These are phyloP conservation scores for Aspergillus aculeatus DNA, from an alignment of 2,329 filamentous ascomycete genomes.

Conservation along the genomic window DNA sequence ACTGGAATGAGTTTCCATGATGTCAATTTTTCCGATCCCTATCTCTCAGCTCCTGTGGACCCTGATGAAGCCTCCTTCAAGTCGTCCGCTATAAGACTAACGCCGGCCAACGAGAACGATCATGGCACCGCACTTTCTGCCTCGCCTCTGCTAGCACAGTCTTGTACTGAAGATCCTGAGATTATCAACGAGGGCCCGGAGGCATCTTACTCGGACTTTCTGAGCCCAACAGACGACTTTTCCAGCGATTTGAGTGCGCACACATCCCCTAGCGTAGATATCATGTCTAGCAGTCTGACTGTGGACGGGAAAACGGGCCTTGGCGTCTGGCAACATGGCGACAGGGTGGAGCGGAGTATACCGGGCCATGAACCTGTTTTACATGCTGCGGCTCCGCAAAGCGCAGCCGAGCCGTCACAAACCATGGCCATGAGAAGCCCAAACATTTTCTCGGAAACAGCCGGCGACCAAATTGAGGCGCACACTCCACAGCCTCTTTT, in stretches of 20 bases:
- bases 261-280: constrained; percentile 25
- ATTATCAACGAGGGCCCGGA: constrained; percentile 17
- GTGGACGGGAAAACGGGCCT: constrained; percentile 20
- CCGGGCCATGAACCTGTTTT: not conserved
- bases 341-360: constrained; percentile 4
- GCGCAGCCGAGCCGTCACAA: constrained; percentile 16
- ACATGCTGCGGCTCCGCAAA: constrained; percentile 4
- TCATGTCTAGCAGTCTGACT: constrained; percentile 20
- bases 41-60: constrained; percentile 39
- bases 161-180: constrained; percentile 10
- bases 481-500: constrained; percentile 24
- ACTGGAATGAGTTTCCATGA: constrained; percentile 32
- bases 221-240: constrained; percentile 31
- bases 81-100: constrained; percentile 33
- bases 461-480: constrained; percentile 10
- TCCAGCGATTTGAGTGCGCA: constrained; percentile 31
- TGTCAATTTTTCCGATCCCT: constrained; percentile 37
- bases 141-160: constrained; percentile 13
- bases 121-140: constrained; percentile 18
- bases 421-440: constrained; percentile 27
- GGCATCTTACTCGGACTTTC: constrained; percentile 27
- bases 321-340: constrained; percentile 13
- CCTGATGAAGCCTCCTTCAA: constrained; percentile 40
- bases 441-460: constrained; percentile 28
- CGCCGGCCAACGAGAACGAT: constrained; percentile 26